Evolutionary conservation across 2,329 filamentous ascomycete genomes (phyloP).

Genomic region (Hymenoscyphus repandus): DNA sequence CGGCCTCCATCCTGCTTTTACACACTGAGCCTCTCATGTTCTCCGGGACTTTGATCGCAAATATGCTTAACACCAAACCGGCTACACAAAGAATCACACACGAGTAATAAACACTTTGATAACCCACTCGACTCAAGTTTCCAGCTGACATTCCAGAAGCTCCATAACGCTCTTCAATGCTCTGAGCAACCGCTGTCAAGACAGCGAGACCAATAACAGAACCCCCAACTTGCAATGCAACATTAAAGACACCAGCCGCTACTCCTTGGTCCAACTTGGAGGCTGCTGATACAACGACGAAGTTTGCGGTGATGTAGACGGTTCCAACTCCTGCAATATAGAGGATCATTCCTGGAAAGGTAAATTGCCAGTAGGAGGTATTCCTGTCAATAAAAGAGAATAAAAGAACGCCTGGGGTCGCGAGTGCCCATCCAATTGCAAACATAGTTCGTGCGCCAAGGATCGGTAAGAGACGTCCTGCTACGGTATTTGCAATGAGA

Average conservation of each 20-base stretch:
- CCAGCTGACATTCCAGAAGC: neutral
- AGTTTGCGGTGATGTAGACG: conserved; percentile 6
- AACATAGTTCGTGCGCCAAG: conserved; percentile 3
- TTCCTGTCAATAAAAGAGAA: conserved; percentile 3
- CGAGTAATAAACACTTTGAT: conserved; percentile 2
- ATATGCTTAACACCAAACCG: conserved; percentile 1
- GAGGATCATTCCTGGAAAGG: conserved; percentile 5
- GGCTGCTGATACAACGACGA: conserved; percentile 2
- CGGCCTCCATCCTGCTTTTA: neutral
- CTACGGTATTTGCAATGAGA: neutral
- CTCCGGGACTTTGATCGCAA: neutral
- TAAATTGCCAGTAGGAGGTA: conserved; percentile 3
- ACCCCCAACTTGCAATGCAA: conserved; percentile 6
- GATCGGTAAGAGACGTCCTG: neutral
- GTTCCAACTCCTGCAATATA: conserved; percentile 7
- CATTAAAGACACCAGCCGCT: conserved; percentile 7
- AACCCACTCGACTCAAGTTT: neutral
- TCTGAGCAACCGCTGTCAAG: conserved; percentile 2
- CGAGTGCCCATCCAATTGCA: neutral
- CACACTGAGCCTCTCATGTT: neutral
- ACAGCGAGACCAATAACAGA: conserved; percentile 2
- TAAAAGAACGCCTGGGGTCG: conserved; percentile 1
- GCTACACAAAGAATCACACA: conserved; percentile 2
- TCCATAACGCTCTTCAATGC: neutral
- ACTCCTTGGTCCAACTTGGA: conserved; percentile 3